phyloP scores from a whole-genome alignment of 2,329 filamentous ascomycete species.

The Ophiocordyceps sinensis region DNA sequence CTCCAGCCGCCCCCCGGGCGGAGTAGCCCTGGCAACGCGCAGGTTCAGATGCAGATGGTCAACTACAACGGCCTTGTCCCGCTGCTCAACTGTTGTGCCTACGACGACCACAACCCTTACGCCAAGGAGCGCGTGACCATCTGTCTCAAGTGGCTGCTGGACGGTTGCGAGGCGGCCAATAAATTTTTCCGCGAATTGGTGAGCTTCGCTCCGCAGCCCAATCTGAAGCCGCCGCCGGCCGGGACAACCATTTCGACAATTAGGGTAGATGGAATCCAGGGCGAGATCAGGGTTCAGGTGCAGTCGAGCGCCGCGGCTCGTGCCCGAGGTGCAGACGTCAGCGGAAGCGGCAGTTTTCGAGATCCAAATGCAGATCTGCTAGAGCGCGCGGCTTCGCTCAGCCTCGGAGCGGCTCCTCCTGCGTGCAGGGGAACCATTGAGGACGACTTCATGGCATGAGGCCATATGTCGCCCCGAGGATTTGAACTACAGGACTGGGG shows the following conservation, averaged over 20 bases:
- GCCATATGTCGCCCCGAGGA: background rate
- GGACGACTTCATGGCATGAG: conserved; percentile 30
- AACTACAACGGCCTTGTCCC: conserved; percentile 75
- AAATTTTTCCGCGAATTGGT: conserved; percentile 54
- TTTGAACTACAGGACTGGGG: background rate
- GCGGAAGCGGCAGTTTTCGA: conserved; percentile 9
- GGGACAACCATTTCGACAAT: conserved; percentile 27
- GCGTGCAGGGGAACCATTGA: conserved; percentile 17
- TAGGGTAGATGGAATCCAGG: conserved; percentile 39
- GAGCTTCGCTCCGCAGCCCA: conserved; percentile 25
- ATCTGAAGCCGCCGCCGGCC: conserved; percentile 18
- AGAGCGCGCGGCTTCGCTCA: conserved; percentile 27
- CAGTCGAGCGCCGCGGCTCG: conserved; percentile 18
- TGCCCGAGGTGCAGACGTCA: conserved; percentile 3
- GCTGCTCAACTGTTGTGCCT: conserved; percentile 75
- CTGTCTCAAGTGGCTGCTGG: conserved; percentile 71
- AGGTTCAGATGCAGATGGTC: conserved; percentile 79
- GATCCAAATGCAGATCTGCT: conserved; percentile 20
- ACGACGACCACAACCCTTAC: conserved; percentile 88
- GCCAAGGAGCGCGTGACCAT: conserved; percentile 85
- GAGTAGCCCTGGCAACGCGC: conserved; percentile 48
- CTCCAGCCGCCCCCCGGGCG: conserved; percentile 64
- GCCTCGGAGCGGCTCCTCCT: conserved; percentile 13
- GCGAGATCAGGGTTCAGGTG: conserved; percentile 41
- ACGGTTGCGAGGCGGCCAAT: conserved; percentile 60